phyloP scores from a whole-genome alignment of 2,329 filamentous ascomycete genomes.

The Colletotrichum noveboracense region DNA sequence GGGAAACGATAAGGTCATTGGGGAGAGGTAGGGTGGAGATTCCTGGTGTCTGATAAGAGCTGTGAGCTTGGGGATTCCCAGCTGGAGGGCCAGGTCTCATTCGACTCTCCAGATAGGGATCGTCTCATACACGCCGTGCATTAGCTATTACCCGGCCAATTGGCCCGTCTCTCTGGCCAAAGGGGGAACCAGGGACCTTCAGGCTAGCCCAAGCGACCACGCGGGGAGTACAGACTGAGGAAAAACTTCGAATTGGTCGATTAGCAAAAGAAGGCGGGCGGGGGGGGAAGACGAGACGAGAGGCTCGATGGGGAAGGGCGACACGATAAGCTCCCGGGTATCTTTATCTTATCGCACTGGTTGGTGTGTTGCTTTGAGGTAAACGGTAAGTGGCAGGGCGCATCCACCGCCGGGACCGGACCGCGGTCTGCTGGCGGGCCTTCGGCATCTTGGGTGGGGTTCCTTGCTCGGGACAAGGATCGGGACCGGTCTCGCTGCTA shows the following conservation, averaged over 20 bases:
- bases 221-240: neutral
- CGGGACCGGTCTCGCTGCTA: neutral
- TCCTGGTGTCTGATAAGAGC: neutral
- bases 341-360: conserved; percentile 10
- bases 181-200: neutral
- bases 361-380: neutral
- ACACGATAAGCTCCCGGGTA: conserved; percentile 20
- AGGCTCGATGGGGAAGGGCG: conserved; percentile 3
- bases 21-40: neutral
- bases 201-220: neutral
- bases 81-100: neutral
- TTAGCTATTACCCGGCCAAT: neutral
- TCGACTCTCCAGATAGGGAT: neutral
- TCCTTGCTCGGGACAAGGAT: neutral
- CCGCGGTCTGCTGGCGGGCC: neutral
- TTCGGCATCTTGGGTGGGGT: neutral
- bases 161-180: neutral
- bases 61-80: neutral
- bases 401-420: conserved; percentile 1
- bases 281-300: conserved; percentile 9
- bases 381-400: neutral
- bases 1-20: neutral
- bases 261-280: neutral
- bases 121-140: conserved; percentile 1
- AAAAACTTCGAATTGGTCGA: neutral